Conservation (phyloP, 78 protist species). For the Polysphondylium violaceum region DNA sequence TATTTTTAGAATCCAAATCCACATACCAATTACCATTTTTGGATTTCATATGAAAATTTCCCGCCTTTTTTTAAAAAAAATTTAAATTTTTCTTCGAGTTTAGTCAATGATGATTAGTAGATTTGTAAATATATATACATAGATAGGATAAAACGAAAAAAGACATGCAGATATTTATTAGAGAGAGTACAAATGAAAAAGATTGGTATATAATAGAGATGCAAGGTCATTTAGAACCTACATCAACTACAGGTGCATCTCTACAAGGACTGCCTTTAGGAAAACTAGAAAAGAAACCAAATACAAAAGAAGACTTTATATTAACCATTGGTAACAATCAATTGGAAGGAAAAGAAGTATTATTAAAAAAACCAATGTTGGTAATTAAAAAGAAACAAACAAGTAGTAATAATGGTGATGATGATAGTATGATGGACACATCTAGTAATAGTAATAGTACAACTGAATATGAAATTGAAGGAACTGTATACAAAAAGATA, state of each 20-base stretch:
- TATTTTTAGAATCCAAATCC: no score
- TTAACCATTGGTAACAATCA: constrained; percentile 7
- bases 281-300: constrained; percentile 1
- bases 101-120: no score
- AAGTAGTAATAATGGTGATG: background rate
- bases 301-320: constrained; percentile 20
- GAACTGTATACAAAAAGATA: constrained; percentile 1
- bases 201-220: constrained; percentile 18
- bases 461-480: constrained; percentile 19
- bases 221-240: constrained; percentile 22
- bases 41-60: no score
- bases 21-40: no score
- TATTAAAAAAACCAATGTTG: constrained; percentile 31
- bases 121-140: constrained; percentile 2
- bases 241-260: no score
- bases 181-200: background rate
- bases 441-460: background rate
- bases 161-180: constrained; percentile 42
- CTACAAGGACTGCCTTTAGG: constrained; percentile 5
- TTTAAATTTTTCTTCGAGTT: no score
- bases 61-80: no score
- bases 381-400: constrained; percentile 12
- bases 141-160: no score
- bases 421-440: background rate
- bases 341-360: constrained; percentile 5